Base-by-base conservation (phyloP, 495 filamentous ascomycete genomes). In the Hypoxylon intermedium region DNA sequence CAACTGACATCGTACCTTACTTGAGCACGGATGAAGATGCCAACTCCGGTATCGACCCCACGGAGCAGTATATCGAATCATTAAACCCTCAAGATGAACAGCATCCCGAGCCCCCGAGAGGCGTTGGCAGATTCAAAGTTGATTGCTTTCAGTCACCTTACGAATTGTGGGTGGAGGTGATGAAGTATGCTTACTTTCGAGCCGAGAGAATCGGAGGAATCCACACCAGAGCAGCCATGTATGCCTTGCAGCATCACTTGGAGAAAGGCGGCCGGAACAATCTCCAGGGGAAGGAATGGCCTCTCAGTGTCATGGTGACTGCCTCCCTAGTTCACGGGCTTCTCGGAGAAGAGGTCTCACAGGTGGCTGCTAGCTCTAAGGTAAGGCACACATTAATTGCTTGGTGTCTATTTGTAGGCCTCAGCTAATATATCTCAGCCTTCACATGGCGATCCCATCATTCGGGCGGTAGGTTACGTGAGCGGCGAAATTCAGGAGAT, bases 381-480 rank as follows among this genome's bases (percentile, higher is more conserved):
- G 38, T 5, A 18, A 42, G 38, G 6, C 20, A 9, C 3, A 33
- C 30, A n/a, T n/a, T n/a, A n/a, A n/a, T n/a, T n/a, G n/a, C n/a
- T n/a, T n/a, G n/a, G n/a, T 9, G n/a, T 12, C 2, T 33, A 33
- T 12, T 12, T 33, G 30, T 33, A 33, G 23, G 5, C 20, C 30
- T 36, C 13, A 20, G 11, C 28, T 28, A 19, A 40, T 21, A 40
- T 11, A 7, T 5, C 12, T 18, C 7, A 38, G 47, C 11, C 11
- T 11, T 9, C 18, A 28, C 18, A 19, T 20, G n/a, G 9, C 2
- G 13, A 40, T 24, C 47, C 33, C 1, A 11, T 40, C 12, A 51
- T 51, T 21, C 13, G 20, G 34, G 34, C 47, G 15, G 3, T 51
- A 38, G 47, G 47, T 26, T 51, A 51, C 47, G 2, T 51, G n/a